Evolutionary conservation across 768 basidiomycete species (phyloP), one percentile per base, ranked within the genome.

Genomic region (Lyophyllum atratum): DNA sequence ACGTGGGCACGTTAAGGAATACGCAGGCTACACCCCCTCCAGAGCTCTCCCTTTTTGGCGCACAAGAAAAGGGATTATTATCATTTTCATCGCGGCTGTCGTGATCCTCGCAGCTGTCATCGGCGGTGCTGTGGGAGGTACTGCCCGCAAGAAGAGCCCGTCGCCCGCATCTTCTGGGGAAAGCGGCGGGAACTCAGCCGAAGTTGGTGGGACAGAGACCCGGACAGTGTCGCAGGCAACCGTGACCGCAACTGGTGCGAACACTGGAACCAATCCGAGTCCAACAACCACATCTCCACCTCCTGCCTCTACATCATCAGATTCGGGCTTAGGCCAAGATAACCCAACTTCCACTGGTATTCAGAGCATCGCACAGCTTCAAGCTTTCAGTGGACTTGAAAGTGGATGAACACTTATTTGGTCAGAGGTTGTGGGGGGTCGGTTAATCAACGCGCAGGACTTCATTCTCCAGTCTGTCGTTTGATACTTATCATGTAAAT

Each of bases 41-140:
- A 58, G 54, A 52, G 49, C 68, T n/a, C 53, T 59, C 17, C 75
- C 82, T 4, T 86, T 83, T 68, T 86, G 80, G 74, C 75, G 78
- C 49, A 81, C 71, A 22, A 76, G 64, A 28, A 78, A 73, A 17
- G 82, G 82, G 8, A 70, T 76, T 7, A 66, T 82, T 37, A 62
- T 69, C 52, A 64, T 81, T 17, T 56, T 68, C 53, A 40, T 83
- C 50, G 61, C 71, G 15, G 67, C 62, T 2, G 26, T 85, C 40
- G 62, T 83, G 26, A 58, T 84, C 49, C 52, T 86, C 42, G 85
- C 70, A 1, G 85, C 77, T 1, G 72, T 81, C 2, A 76, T 87
- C 8, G 86, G 84, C 0, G 86, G 84, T 21, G 84, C 76, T 0
- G 85, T 85, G 1, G 86, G 83, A 21, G 85, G 79, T 11, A 79